Evolutionary conservation across 768 basidiomycete species (phyloP).

Genomic region (Amanita inopinata): DNA sequence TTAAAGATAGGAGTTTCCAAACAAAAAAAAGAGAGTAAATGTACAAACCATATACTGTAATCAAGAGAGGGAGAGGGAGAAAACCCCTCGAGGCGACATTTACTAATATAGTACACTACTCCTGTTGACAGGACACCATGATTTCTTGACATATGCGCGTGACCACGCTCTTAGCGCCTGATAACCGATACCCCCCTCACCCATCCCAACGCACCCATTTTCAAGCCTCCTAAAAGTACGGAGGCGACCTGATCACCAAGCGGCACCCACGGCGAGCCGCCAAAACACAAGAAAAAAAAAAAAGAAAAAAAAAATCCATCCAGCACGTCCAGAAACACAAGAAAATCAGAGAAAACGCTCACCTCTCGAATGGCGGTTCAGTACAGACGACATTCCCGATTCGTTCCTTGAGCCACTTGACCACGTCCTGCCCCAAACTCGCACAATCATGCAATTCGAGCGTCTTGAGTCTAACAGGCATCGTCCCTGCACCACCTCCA

Average conservation of each 20-base stretch:
- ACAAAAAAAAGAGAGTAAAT: too few relatives aligned
- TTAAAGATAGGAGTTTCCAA: too few relatives aligned
- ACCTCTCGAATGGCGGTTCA: conserved; percentile 46
- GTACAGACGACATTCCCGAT: conserved; percentile 54
- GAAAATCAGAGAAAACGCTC: conserved; percentile 14
- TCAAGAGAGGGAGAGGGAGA: too few relatives aligned
- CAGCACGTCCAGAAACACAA: background rate
- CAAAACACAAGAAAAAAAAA: conserved; percentile 1
- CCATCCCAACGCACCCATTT: too few relatives aligned
- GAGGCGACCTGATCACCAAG: background rate
- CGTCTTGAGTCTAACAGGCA: conserved; percentile 41
- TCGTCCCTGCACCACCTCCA: conserved; percentile 29
- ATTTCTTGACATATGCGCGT: too few relatives aligned
- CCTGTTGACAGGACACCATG: too few relatives aligned
- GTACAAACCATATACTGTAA: too few relatives aligned
- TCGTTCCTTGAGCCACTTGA: conserved; percentile 54
- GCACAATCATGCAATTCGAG: conserved; percentile 64
- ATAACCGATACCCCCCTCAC: too few relatives aligned
- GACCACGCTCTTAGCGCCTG: too few relatives aligned
- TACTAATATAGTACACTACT: too few relatives aligned
- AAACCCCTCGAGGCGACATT: too few relatives aligned
- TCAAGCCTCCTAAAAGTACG: background rate
- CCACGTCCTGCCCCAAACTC: conserved; percentile 56
- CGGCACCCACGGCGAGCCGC: conserved; percentile 4
- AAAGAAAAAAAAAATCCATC: background rate